Conservation (phyloP, 2,329 filamentous ascomycete genomes). For the Aspergillus sp. region DNA sequence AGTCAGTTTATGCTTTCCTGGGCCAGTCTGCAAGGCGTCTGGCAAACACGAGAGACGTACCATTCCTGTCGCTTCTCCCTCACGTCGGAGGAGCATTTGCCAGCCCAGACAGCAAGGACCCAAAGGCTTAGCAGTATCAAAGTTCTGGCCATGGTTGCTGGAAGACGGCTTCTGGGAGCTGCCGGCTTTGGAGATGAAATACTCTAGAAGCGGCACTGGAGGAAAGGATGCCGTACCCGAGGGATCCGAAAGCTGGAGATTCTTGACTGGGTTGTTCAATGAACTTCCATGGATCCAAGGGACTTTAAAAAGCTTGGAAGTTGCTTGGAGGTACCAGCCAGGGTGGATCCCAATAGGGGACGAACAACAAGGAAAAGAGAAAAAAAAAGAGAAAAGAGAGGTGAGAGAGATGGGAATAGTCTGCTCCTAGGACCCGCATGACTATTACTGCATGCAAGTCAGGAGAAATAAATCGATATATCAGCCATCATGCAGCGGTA, state of each 20-base stretch:
- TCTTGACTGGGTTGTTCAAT: not conserved
- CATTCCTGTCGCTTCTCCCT: not conserved
- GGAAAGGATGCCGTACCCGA: not conserved
- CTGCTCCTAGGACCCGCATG: not conserved
- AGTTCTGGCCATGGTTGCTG: not conserved
- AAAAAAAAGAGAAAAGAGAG: not conserved
- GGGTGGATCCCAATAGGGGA: not conserved
- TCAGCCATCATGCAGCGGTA: not conserved
- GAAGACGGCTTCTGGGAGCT: not conserved
- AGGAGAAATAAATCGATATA: not conserved
- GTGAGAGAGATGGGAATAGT: not conserved
- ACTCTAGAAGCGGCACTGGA: not conserved
- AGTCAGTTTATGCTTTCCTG: not conserved
- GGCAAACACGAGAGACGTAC: not conserved
- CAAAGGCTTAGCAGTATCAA: not conserved
- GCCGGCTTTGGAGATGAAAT: not conserved
- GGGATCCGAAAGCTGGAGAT: not conserved
- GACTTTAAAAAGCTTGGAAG: not conserved
- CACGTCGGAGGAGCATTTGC: not conserved
- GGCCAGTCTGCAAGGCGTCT: not conserved
- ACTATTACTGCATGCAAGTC: not conserved
- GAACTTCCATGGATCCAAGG: not conserved
- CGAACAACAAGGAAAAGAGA: not conserved
- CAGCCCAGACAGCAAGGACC: not conserved
- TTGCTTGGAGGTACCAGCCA: not conserved